A percentile compares a stretch with the other conserved stretches of the same genome.
Conservation (phyloP, 805 yeast genomes). For the Blastobotrys attinorum region DNA sequence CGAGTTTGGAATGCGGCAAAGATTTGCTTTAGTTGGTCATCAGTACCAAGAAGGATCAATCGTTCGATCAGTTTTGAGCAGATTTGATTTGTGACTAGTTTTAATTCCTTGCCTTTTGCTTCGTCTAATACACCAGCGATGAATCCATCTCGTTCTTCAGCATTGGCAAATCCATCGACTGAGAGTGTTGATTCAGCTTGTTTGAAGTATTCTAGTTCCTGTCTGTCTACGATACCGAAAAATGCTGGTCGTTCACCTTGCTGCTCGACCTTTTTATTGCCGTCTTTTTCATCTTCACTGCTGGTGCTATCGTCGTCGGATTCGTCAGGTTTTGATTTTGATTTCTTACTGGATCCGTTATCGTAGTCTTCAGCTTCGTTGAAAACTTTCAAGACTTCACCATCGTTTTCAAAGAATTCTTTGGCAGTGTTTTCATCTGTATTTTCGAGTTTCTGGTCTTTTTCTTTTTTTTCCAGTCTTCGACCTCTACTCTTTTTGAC, state of each 20-base stretch:
- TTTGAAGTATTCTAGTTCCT: conserved; percentile 85
- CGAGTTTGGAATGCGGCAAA: conserved; percentile 66
- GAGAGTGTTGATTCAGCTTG: conserved; percentile 84
- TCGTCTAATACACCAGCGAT: conserved; percentile 76
- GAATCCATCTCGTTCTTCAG: conserved; percentile 68
- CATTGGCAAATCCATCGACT: conserved; percentile 63
- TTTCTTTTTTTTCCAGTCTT: conserved; percentile 16
- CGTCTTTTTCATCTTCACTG: conserved; percentile 13
- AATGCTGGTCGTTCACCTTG: conserved; percentile 43
- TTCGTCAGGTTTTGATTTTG: conserved; percentile 7
- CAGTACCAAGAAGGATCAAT: conserved; percentile 57
- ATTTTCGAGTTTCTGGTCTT: conserved; percentile 1
- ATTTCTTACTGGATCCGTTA: neutral
- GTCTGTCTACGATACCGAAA: conserved; percentile 78
- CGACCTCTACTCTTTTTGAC: neutral
- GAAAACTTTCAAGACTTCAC: neutral
- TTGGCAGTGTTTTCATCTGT: conserved; percentile 1
- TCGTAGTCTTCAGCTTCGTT: neutral
- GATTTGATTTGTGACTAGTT: conserved; percentile 87
- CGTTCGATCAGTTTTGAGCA: conserved; percentile 92
- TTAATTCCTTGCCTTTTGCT: conserved; percentile 80
- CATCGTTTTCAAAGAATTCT: neutral
- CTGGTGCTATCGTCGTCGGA: conserved; percentile 17
- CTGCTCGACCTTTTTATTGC: neutral
- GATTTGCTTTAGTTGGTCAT: conserved; percentile 54